Evolutionary conservation across 1,284 basidiomycete species (phyloP).

Genomic region (Rhodotorula sp.): DNA sequence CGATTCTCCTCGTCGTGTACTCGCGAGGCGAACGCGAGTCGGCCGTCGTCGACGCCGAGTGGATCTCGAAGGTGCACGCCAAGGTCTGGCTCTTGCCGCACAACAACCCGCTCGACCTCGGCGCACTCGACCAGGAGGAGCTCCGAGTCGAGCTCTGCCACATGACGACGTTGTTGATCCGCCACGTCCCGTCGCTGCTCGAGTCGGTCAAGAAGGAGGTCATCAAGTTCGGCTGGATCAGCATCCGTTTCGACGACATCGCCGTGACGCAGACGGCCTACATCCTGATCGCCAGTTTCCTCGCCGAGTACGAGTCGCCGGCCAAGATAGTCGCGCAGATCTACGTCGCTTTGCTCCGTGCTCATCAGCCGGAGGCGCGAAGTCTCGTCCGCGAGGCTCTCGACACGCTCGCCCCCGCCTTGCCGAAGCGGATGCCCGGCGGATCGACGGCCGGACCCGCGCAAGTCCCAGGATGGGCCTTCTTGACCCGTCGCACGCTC

Average conservation of each 20-base stretch:
- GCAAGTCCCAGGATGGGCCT: conserved; percentile 77
- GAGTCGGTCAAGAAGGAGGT: conserved; percentile 86
- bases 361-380: conserved; percentile 73
- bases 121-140: conserved; percentile 52
- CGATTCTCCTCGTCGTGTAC: conserved; percentile 77
- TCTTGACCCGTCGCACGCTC: conserved; percentile 78
- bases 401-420: conserved; percentile 84
- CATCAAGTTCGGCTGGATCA: conserved; percentile 92
- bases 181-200: conserved; percentile 73
- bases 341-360: conserved; percentile 87
- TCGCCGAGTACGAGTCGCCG: conserved; percentile 84
- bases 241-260: conserved; percentile 75
- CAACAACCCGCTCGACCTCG: conserved; percentile 49
- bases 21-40: conserved; percentile 53
- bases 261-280: conserved; percentile 94
- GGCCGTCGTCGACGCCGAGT: conserved; percentile 67
- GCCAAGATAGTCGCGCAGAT: conserved; percentile 91
- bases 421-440: conserved; percentile 54
- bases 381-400: conserved; percentile 80
- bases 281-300: conserved; percentile 90
- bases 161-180: conserved; percentile 84
- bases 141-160: conserved; percentile 78
- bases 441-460: conserved; percentile 27
- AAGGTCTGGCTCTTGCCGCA: conserved; percentile 78
- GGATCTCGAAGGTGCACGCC: conserved; percentile 67